Percentiles rank a stretch among this genome's conserved stretches.
These are phyloP conservation scores for Gymnopus androsaceus DNA, from an alignment of 1,284 basidiomycete species.

Conservation along the genomic window DNA sequence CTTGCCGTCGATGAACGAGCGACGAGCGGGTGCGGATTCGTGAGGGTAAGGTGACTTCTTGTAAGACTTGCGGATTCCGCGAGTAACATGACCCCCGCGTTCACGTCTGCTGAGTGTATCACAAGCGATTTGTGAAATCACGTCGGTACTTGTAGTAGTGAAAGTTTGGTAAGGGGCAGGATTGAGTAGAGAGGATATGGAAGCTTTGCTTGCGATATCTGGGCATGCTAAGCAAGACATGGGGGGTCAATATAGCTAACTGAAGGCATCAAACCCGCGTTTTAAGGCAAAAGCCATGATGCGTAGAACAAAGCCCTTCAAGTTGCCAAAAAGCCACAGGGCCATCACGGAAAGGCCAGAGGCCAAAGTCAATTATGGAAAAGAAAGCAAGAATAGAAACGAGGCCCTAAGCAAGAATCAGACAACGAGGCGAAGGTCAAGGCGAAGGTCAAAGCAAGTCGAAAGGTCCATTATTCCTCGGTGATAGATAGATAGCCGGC, in stretches of 20 bases:
- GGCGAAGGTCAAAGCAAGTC: too few species aligned
- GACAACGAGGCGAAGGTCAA: too few species aligned
- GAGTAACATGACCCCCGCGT: background rate
- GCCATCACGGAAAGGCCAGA: background rate
- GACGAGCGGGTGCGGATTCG: background rate
- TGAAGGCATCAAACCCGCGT: background rate
- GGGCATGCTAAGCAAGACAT: background rate
- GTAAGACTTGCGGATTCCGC: background rate
- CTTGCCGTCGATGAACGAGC: background rate
- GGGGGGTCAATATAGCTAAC: background rate
- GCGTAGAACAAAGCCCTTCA: background rate
- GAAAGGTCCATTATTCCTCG: too few species aligned
- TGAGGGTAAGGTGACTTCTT: background rate
- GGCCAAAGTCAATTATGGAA: background rate
- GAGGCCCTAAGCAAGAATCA: too few species aligned
- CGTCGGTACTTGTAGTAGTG: background rate
- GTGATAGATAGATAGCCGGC: too few species aligned
- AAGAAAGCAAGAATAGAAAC: slow-evolving; percentile 1
- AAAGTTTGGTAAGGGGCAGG: background rate
- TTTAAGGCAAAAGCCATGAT: background rate
- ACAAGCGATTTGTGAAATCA: background rate
- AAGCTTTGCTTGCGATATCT: background rate
- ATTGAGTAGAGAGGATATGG: slow-evolving; percentile 2
- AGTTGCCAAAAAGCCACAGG: too few species aligned
- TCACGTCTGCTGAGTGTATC: background rate